Conservation (phyloP, 352 stramenopile species). For the Phytophthora gonapodyides region DNA sequence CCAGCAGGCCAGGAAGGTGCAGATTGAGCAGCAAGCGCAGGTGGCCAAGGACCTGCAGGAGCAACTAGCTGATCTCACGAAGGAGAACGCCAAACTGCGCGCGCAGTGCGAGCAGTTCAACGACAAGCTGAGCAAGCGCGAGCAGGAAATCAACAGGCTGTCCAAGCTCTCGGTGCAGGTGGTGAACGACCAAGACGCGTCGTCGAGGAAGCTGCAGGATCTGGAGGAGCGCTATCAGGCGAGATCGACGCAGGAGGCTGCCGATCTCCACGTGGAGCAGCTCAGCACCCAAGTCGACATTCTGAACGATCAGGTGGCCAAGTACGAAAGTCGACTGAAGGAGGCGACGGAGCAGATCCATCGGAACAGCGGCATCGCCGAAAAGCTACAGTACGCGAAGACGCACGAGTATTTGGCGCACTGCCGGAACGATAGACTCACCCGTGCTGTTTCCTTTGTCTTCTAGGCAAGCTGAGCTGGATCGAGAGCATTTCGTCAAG, state of each 20-base stretch:
- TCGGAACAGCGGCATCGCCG: constrained; percentile 42
- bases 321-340: constrained; percentile 77
- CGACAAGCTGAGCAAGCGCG: constrained; percentile 61
- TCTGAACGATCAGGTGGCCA: constrained; percentile 80
- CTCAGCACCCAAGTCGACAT: constrained; percentile 71
- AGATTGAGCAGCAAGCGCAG: constrained; percentile 31
- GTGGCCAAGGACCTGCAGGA: constrained; percentile 51
- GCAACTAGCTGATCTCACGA: constrained; percentile 48
- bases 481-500: constrained; percentile 53
- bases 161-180: constrained; percentile 51
- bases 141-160: constrained; percentile 72
- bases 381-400: constrained; percentile 54
- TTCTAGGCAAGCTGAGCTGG: constrained; percentile 47
- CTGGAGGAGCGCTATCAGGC: constrained; percentile 43
- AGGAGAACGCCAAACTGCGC: constrained; percentile 52
- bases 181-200: constrained; percentile 31
- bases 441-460: neutral
- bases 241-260: constrained; percentile 44
- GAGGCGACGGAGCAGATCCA: constrained; percentile 60
- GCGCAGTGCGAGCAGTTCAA: constrained; percentile 45
- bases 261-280: constrained; percentile 71
- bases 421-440: neutral
- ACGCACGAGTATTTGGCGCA: too few relatives aligned
- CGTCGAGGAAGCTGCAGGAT: constrained; percentile 34
- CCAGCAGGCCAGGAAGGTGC: constrained; percentile 23